Evolutionary conservation across 495 filamentous ascomycete genomes (phyloP), one percentile per base, ranked within the genome.

Genomic region (Penicillium steckii): DNA sequence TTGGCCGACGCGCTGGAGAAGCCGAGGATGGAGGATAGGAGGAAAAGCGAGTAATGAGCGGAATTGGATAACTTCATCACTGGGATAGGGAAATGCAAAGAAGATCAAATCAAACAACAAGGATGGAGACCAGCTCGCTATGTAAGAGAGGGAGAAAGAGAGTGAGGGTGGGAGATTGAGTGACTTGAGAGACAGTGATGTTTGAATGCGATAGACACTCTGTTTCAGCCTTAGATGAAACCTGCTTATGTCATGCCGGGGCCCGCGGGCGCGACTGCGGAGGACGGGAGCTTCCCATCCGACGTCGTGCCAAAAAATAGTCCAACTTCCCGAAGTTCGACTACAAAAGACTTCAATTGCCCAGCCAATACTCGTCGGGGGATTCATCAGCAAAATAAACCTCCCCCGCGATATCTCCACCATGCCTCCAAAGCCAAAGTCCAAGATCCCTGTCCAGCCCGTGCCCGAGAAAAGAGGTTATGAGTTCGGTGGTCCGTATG

Each of bases 401-500:
- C 18, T 37, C 10, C 15, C 5, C 18, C 4, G n/a, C 33, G 38
- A 4, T 21, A 17, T 41, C 19, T 9, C 18, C n/a, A 3, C 38
- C 21, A 75, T 74, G 69, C 46, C 67, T 9, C 47, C 63, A 13
- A 71, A 64, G 44, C 67, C 68, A 37, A 43, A 44, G 15, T 46
- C 59, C 21, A 60, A 61, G 33, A 30, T 53, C 3, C 58, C 59
- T n/a, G 55, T 71, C 9, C 72, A 75, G 45, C 65, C 70, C 3
- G 74, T 73, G 15, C 71, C 71, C 4, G 73, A 75, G 48, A 77
- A 74, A 53, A 73, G 80, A 53, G 79, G 84, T 52, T 95, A 95
- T 71, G 89, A 94, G 57, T 95, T 96, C 59, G 80, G 80, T 57
- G 91, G 91, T 59, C 91, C 91, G 91, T 95, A 80, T 75, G 91